Percentiles rank a stretch among this genome's conserved stretches.
phyloP scores from a whole-genome alignment of 1,284 basidiomycete species.

The Flammula alnicola region DNA sequence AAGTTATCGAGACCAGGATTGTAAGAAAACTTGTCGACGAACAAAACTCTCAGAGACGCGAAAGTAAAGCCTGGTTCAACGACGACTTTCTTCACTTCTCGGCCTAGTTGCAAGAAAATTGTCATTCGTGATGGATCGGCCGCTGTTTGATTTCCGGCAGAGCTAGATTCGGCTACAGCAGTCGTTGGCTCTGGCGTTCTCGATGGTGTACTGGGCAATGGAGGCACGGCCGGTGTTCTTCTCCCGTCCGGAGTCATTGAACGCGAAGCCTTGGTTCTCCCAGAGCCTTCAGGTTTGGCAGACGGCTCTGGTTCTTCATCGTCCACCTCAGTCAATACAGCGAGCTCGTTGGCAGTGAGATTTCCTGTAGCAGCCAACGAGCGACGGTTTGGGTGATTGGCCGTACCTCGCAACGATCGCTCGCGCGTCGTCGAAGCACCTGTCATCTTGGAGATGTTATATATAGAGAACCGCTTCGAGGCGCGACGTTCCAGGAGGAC shows the following conservation, averaged over 20 bases:
- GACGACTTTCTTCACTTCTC: constrained; percentile 88
- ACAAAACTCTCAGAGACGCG: constrained; percentile 80
- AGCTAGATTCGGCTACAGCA: constrained; percentile 22
- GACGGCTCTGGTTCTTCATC: constrained; percentile 50
- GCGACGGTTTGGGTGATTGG: constrained; percentile 55
- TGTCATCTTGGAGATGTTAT: constrained; percentile 95
- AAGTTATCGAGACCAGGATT: constrained; percentile 94
- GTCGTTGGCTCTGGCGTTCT: constrained; percentile 39
- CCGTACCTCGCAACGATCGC: constrained; percentile 45
- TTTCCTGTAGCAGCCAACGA: constrained; percentile 66
- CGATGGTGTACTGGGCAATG: constrained; percentile 40
- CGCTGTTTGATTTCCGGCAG: constrained; percentile 6
- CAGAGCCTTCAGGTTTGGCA: constrained; percentile 13
- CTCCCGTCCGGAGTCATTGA: constrained; percentile 41
- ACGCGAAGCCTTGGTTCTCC: constrained; percentile 34
- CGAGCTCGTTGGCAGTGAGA: constrained; percentile 70
- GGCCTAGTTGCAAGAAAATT: constrained; percentile 90
- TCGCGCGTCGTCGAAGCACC: constrained; percentile 53
- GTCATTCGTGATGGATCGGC: constrained; percentile 50
- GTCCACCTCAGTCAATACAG: constrained; percentile 70
- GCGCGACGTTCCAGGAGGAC: constrained; percentile 89
- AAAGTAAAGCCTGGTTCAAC: constrained; percentile 77
- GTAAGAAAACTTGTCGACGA: constrained; percentile 95
- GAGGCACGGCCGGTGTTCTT: constrained; percentile 52
- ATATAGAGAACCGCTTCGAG: constrained; percentile 95